These are phyloP conservation scores for Fagus sylvatica DNA, from an alignment of 306 rosid species.

Conservation along the genomic window DNA sequence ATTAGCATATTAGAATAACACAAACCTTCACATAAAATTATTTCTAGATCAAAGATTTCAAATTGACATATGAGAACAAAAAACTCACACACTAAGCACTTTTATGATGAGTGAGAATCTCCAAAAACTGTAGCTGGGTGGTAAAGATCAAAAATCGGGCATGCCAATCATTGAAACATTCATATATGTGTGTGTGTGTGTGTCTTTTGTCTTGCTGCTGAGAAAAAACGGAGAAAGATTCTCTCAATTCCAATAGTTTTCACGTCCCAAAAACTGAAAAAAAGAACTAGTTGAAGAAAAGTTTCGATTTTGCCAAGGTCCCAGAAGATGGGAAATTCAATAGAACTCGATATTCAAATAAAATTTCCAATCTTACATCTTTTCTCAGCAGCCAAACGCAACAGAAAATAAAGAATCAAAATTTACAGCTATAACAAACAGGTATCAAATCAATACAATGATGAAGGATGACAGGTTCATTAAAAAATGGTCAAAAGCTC, in stretches of 20 bases:
- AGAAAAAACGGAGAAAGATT: background rate
- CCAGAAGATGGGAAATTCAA: background rate
- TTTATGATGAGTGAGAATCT: background rate
- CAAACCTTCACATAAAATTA: background rate
- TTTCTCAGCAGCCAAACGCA: background rate
- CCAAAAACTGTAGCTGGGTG: background rate
- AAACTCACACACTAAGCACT: background rate
- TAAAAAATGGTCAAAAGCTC: background rate
- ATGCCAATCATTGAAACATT: background rate
- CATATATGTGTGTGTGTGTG: background rate
- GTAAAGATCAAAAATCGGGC: background rate
- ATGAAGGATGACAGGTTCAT: constrained; percentile 8
- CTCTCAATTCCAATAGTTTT: background rate
- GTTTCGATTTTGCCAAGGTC: background rate
- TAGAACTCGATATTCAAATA: background rate
- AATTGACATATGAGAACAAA: background rate
- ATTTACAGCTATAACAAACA: background rate
- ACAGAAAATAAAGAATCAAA: background rate
- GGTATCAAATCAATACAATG: constrained; percentile 3
- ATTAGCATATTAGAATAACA: background rate
- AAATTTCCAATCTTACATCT: background rate
- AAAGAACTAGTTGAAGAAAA: background rate
- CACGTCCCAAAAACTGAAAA: background rate
- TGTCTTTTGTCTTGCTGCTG: background rate
- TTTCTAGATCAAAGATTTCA: background rate